Percentiles rank a stretch among this genome's conserved stretches.
phyloP scores from a whole-genome alignment of 768 basidiomycete species.

The Albatrellus ellisii region DNA sequence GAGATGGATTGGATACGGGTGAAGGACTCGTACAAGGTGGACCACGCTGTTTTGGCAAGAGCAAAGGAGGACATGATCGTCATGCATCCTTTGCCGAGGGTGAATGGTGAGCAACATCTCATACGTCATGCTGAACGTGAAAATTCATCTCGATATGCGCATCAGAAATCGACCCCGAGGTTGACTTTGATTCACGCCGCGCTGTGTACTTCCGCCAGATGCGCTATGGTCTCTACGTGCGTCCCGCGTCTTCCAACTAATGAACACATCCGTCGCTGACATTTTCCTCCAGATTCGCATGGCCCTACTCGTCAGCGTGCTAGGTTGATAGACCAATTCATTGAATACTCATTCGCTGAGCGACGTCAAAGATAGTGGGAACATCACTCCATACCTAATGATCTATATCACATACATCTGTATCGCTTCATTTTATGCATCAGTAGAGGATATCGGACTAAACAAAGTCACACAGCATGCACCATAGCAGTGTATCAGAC shows the following conservation, averaged over 20 bases:
- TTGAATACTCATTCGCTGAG: too few species aligned
- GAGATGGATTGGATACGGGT: slow-evolving; percentile 81
- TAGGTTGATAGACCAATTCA: too few species aligned
- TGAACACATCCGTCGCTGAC: neutral
- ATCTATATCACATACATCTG: too few species aligned
- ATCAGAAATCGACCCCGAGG: slow-evolving; percentile 96
- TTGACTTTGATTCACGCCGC: slow-evolving; percentile 89
- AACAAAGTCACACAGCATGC: too few species aligned
- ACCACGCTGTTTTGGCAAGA: slow-evolving; percentile 84
- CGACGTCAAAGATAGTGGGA: too few species aligned
- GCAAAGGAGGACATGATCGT: slow-evolving; percentile 98
- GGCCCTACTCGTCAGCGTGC: slow-evolving; percentile 38
- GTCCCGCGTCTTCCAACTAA: slow-evolving; percentile 22
- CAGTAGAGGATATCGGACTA: too few species aligned
- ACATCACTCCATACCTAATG: too few species aligned
- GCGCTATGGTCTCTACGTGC: slow-evolving; percentile 93
- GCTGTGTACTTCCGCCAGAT: slow-evolving; percentile 98
- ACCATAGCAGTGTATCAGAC: too few species aligned
- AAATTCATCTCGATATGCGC: slow-evolving; percentile 8
- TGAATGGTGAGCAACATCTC: slow-evolving; percentile 47
- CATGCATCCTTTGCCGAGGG: slow-evolving; percentile 96
- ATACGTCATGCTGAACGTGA: neutral
- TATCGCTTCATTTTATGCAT: too few species aligned
- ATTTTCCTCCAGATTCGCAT: slow-evolving; percentile 29
- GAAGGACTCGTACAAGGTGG: slow-evolving; percentile 85